These are phyloP conservation scores for Ehretia macrophylla DNA, from an alignment of 257 asterid species.

Conservation along the genomic window DNA sequence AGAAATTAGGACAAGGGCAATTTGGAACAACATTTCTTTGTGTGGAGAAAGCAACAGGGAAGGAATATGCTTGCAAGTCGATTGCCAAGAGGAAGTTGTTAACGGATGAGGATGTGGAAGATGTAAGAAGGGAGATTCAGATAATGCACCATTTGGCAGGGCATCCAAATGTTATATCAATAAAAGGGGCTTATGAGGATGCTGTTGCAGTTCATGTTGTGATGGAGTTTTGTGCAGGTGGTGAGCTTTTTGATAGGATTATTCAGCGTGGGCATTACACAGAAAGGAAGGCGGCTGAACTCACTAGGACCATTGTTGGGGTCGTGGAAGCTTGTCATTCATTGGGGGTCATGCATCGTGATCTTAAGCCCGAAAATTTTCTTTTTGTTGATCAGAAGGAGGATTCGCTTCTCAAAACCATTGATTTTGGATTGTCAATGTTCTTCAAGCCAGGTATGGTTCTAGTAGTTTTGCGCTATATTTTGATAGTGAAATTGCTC, in stretches of 20 bases:
- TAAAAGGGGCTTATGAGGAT: constrained; percentile 90
- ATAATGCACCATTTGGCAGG: constrained; percentile 96
- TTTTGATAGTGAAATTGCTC: too few species aligned
- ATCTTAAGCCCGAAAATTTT: constrained; percentile 93
- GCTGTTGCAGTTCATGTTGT: constrained; percentile 86
- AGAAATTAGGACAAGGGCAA: constrained; percentile 95
- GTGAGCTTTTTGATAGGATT: constrained; percentile 92
- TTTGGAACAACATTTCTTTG: constrained; percentile 84
- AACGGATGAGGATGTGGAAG: constrained; percentile 90
- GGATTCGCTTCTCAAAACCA: constrained; percentile 87
- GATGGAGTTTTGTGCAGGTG: constrained; percentile 92
- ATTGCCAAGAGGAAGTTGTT: constrained; percentile 88
- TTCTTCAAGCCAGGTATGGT: constrained; percentile 88
- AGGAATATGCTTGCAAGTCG: constrained; percentile 87
- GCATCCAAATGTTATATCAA: constrained; percentile 84
- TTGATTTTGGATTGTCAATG: constrained; percentile 85
- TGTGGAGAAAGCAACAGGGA: constrained; percentile 59
- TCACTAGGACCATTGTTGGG: constrained; percentile 88
- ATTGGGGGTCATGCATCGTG: constrained; percentile 96
- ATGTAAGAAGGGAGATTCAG: constrained; percentile 94
- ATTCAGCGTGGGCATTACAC: constrained; percentile 90
- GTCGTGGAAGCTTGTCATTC: constrained; percentile 98
- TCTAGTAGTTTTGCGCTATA: background rate
- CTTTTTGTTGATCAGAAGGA: constrained; percentile 80
- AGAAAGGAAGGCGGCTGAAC: constrained; percentile 94